phyloP scores from a whole-genome alignment of 192 early-diverging fungal species.

The Coemansia guatemalensis region DNA sequence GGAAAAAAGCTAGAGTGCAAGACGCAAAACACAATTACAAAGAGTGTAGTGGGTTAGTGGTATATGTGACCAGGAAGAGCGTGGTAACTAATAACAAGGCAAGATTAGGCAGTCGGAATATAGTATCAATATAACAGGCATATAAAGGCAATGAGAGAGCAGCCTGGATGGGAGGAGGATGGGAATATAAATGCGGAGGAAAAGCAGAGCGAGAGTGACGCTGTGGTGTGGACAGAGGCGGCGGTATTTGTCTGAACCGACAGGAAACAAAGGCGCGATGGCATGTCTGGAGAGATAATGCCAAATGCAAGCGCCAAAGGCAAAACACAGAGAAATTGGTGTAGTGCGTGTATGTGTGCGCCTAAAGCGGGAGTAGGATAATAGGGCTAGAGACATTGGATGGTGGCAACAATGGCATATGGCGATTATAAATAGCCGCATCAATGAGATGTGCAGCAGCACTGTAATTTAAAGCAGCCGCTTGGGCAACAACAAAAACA shows the following conservation, averaged over 20 bases:
- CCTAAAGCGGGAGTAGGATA: neutral
- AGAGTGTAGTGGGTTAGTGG: neutral
- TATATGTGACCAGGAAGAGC: neutral
- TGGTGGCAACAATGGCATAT: neutral
- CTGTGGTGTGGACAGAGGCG: neutral
- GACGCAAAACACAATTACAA: conserved; percentile 1
- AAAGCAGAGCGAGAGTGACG: neutral
- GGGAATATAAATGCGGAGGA: neutral
- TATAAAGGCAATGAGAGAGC: neutral
- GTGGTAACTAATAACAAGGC: neutral
- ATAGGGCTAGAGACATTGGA: neutral
- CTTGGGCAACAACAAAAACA: neutral
- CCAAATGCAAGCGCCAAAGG: neutral
- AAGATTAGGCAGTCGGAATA: neutral
- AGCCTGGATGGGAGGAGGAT: neutral
- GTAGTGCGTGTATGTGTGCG: neutral
- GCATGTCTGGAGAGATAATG: neutral
- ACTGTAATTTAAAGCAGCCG: neutral
- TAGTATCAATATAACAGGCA: neutral
- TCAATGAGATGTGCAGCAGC: neutral
- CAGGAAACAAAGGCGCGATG: neutral
- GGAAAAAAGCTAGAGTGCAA: neutral
- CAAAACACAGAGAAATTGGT: neutral
- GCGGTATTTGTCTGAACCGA: neutral
- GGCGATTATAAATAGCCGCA: neutral